A percentile compares a stretch with the other conserved stretches of the same genome.
These are phyloP conservation scores for Neofusicoccum sp. DNA, from an alignment of 2,329 filamentous ascomycete species.

Conservation along the genomic window DNA sequence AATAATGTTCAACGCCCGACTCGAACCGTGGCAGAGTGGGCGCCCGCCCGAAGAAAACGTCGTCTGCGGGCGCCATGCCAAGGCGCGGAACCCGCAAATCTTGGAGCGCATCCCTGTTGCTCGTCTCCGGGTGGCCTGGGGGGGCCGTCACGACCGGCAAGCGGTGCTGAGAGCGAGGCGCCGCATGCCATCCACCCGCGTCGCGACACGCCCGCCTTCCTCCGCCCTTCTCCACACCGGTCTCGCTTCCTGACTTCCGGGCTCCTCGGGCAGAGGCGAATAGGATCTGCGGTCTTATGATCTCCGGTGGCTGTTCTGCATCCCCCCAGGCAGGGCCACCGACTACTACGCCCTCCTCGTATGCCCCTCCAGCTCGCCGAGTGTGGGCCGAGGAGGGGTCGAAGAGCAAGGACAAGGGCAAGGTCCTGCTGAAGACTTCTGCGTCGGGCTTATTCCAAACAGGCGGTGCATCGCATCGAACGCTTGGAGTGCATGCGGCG, in stretches of 20 bases:
- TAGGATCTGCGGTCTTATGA: conserved; percentile 7
- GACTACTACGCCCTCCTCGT: neutral
- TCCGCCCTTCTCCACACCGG: neutral
- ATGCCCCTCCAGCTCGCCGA: conserved; percentile 2
- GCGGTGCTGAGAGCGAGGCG: neutral
- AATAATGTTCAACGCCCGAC: neutral
- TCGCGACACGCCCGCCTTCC: neutral
- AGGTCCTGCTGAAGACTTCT: conserved; percentile 7
- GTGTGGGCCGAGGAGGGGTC: neutral
- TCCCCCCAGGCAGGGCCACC: neutral
- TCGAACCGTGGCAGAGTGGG: neutral
- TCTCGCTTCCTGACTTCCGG: neutral
- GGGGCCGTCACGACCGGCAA: neutral
- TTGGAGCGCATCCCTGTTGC: neutral
- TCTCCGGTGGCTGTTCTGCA: neutral
- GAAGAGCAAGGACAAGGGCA: conserved; percentile 17
- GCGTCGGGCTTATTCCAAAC: neutral
- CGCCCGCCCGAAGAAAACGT: neutral
- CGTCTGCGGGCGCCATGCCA: neutral
- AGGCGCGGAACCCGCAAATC: conserved; percentile 5
- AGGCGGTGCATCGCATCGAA: neutral
- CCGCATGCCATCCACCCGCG: conserved; percentile 3
- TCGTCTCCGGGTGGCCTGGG: neutral
- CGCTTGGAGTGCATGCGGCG: neutral
- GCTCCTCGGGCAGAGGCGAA: neutral